Evolutionary conservation across 2,329 filamentous ascomycete species (phyloP).

Genomic region (Aspergillus sp.): DNA sequence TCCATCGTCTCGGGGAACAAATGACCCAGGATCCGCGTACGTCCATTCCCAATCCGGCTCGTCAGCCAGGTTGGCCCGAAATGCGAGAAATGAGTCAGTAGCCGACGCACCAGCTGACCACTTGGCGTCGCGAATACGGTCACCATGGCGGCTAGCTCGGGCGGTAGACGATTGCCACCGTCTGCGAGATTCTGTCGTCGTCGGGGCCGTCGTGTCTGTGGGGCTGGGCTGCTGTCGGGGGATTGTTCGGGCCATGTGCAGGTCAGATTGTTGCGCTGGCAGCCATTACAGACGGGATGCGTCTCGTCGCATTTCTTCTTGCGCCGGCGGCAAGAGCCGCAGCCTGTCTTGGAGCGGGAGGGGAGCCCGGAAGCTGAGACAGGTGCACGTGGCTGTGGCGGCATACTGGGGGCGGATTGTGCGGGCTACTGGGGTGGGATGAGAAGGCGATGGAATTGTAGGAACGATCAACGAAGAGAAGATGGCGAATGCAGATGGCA

Average conservation of each 20-base stretch:
- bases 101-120: neutral
- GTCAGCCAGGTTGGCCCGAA: conserved; percentile 8
- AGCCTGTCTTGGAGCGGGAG: conserved; percentile 5
- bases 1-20: neutral
- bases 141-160: conserved; percentile 3
- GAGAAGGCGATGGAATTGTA: too few relatives aligned
- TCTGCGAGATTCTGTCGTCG: neutral
- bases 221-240: neutral
- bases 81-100: conserved; percentile 9
- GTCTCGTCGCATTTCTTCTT: conserved; percentile 12
- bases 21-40: conserved; percentile 1
- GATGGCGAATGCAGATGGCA: neutral
- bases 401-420: neutral
- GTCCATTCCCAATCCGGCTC: neutral
- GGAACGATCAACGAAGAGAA: neutral
- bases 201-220: neutral
- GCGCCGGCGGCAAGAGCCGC: conserved; percentile 5
- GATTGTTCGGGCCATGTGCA: conserved; percentile 4
- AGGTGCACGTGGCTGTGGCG: neutral
- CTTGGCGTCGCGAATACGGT: conserved; percentile 7
- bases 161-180: neutral
- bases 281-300: conserved; percentile 2
- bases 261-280: conserved; percentile 2
- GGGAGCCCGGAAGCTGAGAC: neutral
- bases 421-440: neutral